A percentile compares a stretch with the other conserved stretches of the same genome.
phyloP scores from a whole-genome alignment of 2,329 filamentous ascomycete genomes.

The Verticillium longisporum region DNA sequence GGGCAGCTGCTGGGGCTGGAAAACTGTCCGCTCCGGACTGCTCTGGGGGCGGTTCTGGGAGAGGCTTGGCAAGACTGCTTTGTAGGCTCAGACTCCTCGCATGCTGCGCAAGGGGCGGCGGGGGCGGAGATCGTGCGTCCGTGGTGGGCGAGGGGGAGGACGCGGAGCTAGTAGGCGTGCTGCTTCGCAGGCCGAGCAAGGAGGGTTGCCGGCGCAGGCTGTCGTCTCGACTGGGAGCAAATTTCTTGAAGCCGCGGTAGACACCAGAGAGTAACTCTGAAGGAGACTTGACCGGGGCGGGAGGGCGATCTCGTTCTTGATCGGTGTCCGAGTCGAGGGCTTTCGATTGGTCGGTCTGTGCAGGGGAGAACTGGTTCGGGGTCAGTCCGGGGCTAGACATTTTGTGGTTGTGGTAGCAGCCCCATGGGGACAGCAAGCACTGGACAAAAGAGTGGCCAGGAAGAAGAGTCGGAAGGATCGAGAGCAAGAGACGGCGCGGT shows the following conservation, averaged over 20 bases:
- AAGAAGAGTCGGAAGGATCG: neutral
- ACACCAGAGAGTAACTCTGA: slow-evolving; percentile 44
- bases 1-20: slow-evolving; percentile 22
- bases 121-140: slow-evolving; percentile 2
- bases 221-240: slow-evolving; percentile 35
- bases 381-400: slow-evolving; percentile 24
- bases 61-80: slow-evolving; percentile 50
- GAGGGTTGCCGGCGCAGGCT: slow-evolving; percentile 38
- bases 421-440: neutral
- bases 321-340: slow-evolving; percentile 40
- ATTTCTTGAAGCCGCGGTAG: slow-evolving; percentile 44
- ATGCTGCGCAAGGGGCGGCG: slow-evolving; percentile 31
- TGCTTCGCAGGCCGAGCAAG: slow-evolving; percentile 28
- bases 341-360: slow-evolving; percentile 24
- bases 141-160: slow-evolving; percentile 20
- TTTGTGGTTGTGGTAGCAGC: neutral
- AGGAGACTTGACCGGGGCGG: slow-evolving; percentile 24
- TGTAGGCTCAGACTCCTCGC: slow-evolving; percentile 47
- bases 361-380: slow-evolving; percentile 13
- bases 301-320: slow-evolving; percentile 20
- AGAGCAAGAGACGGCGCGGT: neutral
- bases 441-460: neutral
- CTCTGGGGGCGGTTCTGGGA: slow-evolving; percentile 41
- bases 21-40: neutral
- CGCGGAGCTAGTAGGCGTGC: slow-evolving; percentile 16